Evolutionary conservation across 2,329 filamentous ascomycete species (phyloP).

Genomic region (Chalaropsis thielavioides): DNA sequence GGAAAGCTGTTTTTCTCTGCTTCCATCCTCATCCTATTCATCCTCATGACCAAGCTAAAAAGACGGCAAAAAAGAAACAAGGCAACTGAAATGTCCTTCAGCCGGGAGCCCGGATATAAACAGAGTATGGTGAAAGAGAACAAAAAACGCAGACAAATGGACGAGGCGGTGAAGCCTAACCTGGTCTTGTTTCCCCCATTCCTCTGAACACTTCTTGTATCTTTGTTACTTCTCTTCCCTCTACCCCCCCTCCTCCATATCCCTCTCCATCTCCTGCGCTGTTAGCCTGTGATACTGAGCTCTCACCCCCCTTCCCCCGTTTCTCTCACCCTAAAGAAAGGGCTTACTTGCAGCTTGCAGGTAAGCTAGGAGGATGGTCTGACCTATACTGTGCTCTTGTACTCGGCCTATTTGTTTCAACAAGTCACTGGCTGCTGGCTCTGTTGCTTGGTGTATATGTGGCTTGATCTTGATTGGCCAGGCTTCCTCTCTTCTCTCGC

Average conservation of each 20-base stretch:
- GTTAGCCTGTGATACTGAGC: neutral
- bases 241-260: neutral
- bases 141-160: neutral
- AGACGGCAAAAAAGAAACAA: neutral
- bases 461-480: neutral
- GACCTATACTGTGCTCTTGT: neutral
- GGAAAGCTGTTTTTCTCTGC: neutral
- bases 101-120: neutral
- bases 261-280: neutral
- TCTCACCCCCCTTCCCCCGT: neutral
- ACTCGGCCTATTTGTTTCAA: neutral
- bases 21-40: neutral
- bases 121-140: neutral
- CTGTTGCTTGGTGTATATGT: neutral
- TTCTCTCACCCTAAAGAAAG: neutral
- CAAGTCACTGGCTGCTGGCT: neutral
- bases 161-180: slow-evolving; percentile 4
- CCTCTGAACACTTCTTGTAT: neutral
- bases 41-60: neutral
- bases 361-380: neutral
- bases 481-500: neutral
- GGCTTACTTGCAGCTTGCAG: neutral
- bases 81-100: neutral
- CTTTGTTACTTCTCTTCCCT: neutral
- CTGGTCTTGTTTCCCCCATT: slow-evolving; percentile 3